Evolutionary conservation across 2,329 filamentous ascomycete genomes (phyloP).

Genomic region (Fusarium piperis): DNA sequence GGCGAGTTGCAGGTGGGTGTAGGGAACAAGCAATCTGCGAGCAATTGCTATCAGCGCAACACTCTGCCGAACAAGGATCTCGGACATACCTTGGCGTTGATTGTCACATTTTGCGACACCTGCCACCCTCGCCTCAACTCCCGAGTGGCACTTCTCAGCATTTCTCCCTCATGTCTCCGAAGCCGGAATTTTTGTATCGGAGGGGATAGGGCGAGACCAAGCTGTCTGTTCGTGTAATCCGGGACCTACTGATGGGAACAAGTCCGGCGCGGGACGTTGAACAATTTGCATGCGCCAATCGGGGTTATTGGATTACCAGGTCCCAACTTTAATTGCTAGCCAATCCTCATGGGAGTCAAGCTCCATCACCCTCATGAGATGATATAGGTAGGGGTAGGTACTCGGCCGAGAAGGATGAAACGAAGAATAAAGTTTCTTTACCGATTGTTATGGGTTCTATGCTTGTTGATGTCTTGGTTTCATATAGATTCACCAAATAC

Average conservation of each 20-base stretch:
- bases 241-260: neutral
- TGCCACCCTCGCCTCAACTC: conserved; percentile 45
- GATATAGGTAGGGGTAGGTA: too few relatives aligned
- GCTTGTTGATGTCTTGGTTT: neutral
- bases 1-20: neutral
- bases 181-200: neutral
- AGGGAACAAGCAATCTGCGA: conserved; percentile 11
- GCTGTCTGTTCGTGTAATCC: neutral
- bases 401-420: neutral
- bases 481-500: neutral
- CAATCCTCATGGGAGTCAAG: conserved; percentile 5
- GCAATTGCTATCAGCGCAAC: conserved; percentile 15
- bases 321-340: neutral
- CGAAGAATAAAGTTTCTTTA: neutral
- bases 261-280: neutral
- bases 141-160: conserved; percentile 48
- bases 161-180: conserved; percentile 48
- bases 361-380: neutral
- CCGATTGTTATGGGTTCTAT: neutral
- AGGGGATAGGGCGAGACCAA: neutral
- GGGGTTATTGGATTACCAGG: conserved; percentile 28
- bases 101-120: conserved; percentile 35
- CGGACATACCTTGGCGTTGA: conserved; percentile 34
- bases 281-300: conserved; percentile 40
- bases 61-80: neutral